phyloP scores from a whole-genome alignment of 768 basidiomycete genomes.

The Melanogaster broomeanus region DNA sequence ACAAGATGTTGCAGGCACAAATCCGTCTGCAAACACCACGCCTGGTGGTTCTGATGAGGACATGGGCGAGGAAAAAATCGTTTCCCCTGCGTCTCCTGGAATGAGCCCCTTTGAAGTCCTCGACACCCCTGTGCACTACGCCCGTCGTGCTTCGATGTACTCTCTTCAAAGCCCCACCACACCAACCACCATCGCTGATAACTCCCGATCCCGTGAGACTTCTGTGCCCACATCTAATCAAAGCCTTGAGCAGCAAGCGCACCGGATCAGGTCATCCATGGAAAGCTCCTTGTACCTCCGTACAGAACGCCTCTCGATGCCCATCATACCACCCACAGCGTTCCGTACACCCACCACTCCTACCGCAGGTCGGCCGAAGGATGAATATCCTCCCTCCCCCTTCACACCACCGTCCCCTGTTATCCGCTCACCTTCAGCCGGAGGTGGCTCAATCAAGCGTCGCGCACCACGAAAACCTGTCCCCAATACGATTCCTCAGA shows the following conservation, averaged over 20 bases:
- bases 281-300: slow-evolving; percentile 25
- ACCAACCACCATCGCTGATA: neutral
- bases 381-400: slow-evolving; percentile 34
- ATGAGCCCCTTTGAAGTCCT: slow-evolving; percentile 21
- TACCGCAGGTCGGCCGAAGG: slow-evolving; percentile 12
- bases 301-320: slow-evolving; percentile 32
- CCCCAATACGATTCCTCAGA: slow-evolving; percentile 46
- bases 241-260: slow-evolving; percentile 30
- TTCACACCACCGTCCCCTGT: slow-evolving; percentile 17
- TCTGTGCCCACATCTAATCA: slow-evolving; percentile 15
- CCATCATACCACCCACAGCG: slow-evolving; percentile 16
- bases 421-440: slow-evolving; percentile 30
- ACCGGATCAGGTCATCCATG: slow-evolving; percentile 35
- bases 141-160: slow-evolving; percentile 20
- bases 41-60: slow-evolving; percentile 26
- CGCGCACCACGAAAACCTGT: slow-evolving; percentile 55
- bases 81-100: slow-evolving; percentile 11
- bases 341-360: slow-evolving; percentile 19
- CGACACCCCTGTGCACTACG: slow-evolving; percentile 16
- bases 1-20: slow-evolving; percentile 12
- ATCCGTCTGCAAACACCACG: slow-evolving; percentile 13
- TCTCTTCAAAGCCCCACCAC: slow-evolving; percentile 12
- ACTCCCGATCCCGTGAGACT: slow-evolving; percentile 8
- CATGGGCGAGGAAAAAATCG: slow-evolving; percentile 25
- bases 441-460: slow-evolving; percentile 24